Evolutionary conservation across 805 yeast genomes (phyloP).

Genomic region (Kazachstania martiniae): DNA sequence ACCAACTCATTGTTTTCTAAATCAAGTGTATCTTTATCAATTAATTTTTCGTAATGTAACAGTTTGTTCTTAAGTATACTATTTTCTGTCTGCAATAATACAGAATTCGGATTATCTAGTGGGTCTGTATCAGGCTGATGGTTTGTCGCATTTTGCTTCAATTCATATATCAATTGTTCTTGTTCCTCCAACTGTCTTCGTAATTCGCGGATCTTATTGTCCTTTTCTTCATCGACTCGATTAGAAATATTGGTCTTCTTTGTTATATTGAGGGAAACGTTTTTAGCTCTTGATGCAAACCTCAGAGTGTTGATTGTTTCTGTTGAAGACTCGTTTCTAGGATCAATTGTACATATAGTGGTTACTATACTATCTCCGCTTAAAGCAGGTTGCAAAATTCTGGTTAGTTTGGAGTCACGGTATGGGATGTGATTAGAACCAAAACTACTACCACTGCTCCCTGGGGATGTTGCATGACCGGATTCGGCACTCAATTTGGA

Average conservation of each 20-base stretch:
- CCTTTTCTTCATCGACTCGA: slow-evolving; percentile 28
- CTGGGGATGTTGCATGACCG: slow-evolving; percentile 18
- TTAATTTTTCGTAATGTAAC: slow-evolving; percentile 56
- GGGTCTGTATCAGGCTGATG: neutral
- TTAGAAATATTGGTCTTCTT: slow-evolving; percentile 26
- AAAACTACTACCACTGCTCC: slow-evolving; percentile 4
- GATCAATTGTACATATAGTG: slow-evolving; percentile 77
- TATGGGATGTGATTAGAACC: slow-evolving; percentile 60
- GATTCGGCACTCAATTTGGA: slow-evolving; percentile 49
- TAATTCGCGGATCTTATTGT: slow-evolving; percentile 45
- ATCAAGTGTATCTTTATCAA: slow-evolving; percentile 49
- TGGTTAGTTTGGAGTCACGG: slow-evolving; percentile 84
- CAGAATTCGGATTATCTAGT: slow-evolving; percentile 23
- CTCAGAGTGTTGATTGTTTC: slow-evolving; percentile 83
- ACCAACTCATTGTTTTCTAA: slow-evolving; percentile 40
- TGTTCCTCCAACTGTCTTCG: slow-evolving; percentile 52
- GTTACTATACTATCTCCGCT: slow-evolving; percentile 79
- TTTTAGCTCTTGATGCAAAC: slow-evolving; percentile 89
- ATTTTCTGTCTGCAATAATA: slow-evolving; percentile 51
- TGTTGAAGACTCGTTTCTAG: slow-evolving; percentile 46
- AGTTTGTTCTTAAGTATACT: slow-evolving; percentile 52
- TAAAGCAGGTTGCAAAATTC: slow-evolving; percentile 83
- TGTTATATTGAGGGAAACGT: slow-evolving; percentile 60
- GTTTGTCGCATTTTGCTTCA: neutral
- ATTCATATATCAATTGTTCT: slow-evolving; percentile 37